These are phyloP conservation scores for Hordeum pubiflorum DNA, from an alignment of 202 grass and related monocot genomes.

Conservation along the genomic window DNA sequence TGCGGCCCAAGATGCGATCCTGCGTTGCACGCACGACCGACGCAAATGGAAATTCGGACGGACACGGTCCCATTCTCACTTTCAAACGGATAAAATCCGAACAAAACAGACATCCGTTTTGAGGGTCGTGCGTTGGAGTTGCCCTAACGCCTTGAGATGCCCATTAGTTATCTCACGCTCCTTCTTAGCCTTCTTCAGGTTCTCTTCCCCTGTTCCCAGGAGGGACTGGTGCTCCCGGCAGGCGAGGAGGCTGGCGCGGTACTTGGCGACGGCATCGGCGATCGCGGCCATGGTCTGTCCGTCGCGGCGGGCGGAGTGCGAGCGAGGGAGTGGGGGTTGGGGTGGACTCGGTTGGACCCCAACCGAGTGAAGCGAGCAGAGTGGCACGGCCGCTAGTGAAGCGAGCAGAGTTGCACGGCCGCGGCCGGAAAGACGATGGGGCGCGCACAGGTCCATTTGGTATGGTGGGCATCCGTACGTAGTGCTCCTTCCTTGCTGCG, in stretches of 20 bases:
- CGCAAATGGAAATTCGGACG: no score
- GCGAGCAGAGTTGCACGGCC: not conserved
- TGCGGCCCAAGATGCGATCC: no score
- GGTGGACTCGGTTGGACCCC: not conserved
- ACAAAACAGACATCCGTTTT: no score
- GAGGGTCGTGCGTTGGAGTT: no score
- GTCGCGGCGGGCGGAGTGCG: not conserved
- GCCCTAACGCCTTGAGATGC: not conserved
- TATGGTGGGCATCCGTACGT: not conserved
- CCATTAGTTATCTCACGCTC: not conserved
- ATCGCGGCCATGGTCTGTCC: not conserved
- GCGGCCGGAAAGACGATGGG: not conserved
- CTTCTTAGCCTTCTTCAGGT: not conserved
- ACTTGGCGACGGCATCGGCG: not conserved
- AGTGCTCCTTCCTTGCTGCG: no score
- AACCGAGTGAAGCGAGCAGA: no score
- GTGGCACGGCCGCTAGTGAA: not conserved
- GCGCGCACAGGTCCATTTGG: no score
- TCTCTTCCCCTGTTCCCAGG: not conserved
- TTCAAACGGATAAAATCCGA: no score
- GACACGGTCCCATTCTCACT: no score
- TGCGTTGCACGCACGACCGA: no score
- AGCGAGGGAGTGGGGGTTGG: not conserved
- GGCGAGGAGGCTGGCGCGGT: not conserved
- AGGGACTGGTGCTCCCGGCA: not conserved